These are phyloP conservation scores for Backusella macrospora DNA, from an alignment of 192 early-diverging fungal genomes.

Conservation along the genomic window DNA sequence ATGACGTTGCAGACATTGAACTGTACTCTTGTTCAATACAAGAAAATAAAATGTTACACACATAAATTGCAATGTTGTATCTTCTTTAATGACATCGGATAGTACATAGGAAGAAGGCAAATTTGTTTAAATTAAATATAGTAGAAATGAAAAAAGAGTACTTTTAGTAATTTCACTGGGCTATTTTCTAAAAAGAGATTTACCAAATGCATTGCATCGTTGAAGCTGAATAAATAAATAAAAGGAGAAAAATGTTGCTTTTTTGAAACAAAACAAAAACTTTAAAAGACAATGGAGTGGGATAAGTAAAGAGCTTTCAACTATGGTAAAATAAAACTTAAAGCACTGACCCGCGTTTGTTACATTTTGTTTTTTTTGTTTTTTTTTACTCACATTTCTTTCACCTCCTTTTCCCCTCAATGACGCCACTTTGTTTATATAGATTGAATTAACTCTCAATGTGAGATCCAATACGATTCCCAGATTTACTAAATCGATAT, in stretches of 20 bases:
- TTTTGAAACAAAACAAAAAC: background rate
- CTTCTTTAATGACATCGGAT: background rate
- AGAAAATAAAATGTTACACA: background rate
- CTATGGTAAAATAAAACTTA: background rate
- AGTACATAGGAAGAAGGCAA: background rate
- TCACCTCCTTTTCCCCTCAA: background rate
- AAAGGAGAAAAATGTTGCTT: background rate
- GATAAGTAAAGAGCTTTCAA: background rate
- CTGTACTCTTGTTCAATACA: background rate
- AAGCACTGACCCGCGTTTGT: background rate
- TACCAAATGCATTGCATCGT: background rate
- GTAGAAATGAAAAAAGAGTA: background rate
- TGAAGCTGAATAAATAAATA: background rate
- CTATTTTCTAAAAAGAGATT: background rate
- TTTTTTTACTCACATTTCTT: background rate
- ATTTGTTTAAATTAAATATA: conserved; percentile 4
- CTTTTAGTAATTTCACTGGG: background rate
- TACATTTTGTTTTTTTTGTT: background rate
- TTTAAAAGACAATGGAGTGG: background rate
- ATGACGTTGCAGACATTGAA: background rate
- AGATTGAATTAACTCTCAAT: background rate
- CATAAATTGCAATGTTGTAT: background rate
- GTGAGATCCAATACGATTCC: background rate
- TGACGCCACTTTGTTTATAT: background rate
- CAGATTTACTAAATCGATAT: conserved; percentile 5